Base-by-base conservation (phyloP, 2,329 filamentous ascomycete species). In the Penicillium sp. region DNA sequence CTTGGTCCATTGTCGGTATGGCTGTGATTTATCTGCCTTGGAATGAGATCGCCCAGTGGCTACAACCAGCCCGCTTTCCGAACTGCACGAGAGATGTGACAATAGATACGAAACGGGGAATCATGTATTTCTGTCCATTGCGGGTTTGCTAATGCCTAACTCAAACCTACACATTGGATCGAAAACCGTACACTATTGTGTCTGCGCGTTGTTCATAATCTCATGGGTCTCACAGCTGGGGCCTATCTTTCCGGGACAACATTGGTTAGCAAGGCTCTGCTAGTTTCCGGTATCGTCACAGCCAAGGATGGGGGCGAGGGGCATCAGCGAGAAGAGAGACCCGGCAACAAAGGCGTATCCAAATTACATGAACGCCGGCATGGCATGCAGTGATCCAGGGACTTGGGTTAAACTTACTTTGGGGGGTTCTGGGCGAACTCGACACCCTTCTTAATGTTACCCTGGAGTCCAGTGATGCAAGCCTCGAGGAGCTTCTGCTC, bases 391-490 rank as follows among this genome's bases (percentile, higher is more conserved):
- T 46, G 29, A 4, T 47, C 24, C 43, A 59, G 54, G 44, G 49
- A 59, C 55, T 63, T 55, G 55, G 48, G 65, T 70, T 63, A 66
- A 77, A 55, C 81, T 90, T 86, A 92, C 90, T 92, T 92, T 86
- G 91, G 86, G 75, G 90, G 86, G 83, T 88, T 92, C 81, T 90
- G 83, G 77, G 88, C 88, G 75, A 97, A 99, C 73, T 87, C 86
- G 72, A 97, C 82, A 73, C 94, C 94, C 86, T 97, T 97, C 71
- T 85, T 80, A 75, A 99, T 96, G 82, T 97, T 97, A 80, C 86
- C 88, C 83, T 92, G 89, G 60, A 97, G 86, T 64, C 89, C 93
- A 67, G 85, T 81, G 73, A 90, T 83, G 74, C 84, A 86, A 71
- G 85, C 87, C 68, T 89, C 81, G 68, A 97, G 84, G 62, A 97